Evolutionary conservation across 179 eudicot species (phyloP), one percentile per base, ranked within the genome.

Genomic region (Beta corolliflora): DNA sequence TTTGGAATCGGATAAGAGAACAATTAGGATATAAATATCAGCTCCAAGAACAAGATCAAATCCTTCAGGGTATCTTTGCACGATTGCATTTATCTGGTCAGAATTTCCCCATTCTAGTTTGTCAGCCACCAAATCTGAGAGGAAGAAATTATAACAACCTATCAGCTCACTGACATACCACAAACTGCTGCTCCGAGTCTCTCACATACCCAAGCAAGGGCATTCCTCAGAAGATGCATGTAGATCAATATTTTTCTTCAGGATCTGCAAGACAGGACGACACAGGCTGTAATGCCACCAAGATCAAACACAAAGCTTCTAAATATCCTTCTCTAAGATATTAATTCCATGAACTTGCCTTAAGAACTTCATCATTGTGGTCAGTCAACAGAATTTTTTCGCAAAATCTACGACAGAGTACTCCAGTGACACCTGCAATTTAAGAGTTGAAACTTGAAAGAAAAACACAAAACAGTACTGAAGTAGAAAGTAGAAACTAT

Each of bases 31-130:
- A 95, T 95, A 95, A 61, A 95, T 95, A 83, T 95, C 99, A 88
- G 99, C 99, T 36, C 99, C 99, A 84, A 95, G 97, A 87, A 95
- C 76, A 25, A 95, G 88, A 86, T 95, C 97, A 85, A 95, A 95
- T 85, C 97, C 99, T 85, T 79, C 73, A 18, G 90, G 89, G 85
- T 92, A 88, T 73, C 78, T 83, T 78, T 90, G 81, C 55, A 91
- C 65, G 56, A 93, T 88, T 63, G 84, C 82, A 46, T 89, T 76
- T 53, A 93, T 87, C 71, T 92, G 95, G 71, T 89, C 91, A 59
- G 87, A 70, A 85, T 86, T 81, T 78, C 95, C 99, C 99, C 99
- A 95, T 72, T 93, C 99, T 56, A 95, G 91, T 87, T 92, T 95
- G 86, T 91, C 91, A 45, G 90, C 92, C 53, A 54, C 82, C 69